Evolutionary conservation across 169 alveolate species (phyloP), one percentile per base, ranked within the genome.

Genomic region (Plasmodium cynomolgi): DNA sequence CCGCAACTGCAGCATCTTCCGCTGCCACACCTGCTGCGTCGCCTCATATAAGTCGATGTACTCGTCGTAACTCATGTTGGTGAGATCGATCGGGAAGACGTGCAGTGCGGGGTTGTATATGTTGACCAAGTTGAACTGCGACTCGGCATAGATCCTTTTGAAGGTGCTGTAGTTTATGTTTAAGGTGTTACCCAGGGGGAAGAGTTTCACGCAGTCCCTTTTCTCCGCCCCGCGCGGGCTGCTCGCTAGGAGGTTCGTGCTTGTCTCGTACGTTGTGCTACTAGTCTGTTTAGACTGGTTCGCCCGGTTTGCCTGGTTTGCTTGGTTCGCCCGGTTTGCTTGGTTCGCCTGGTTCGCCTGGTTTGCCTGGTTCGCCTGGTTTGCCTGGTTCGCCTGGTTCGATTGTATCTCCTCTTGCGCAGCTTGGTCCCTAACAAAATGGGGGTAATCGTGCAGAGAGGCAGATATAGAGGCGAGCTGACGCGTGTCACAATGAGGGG

Each of bases 51-150:
- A 71, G 6, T 95, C 92, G 37, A 95, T 91, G 81, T 96, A 96
- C 20, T 95, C 96, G 23, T 96, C 97, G 83, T 96, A 96, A 23
- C 95, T 95, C 97, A 96, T 92, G 83, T 96, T 96, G n/a, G 97
- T 90, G 41, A 96, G 58, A 81, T 96, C 97, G 9, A 96, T 84
- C 9, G 97, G 97, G 90, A 96, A 96, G 72, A 96, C 93, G 41
- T 95, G 84, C 17, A 96, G 81, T 5, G 97, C 95, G 56, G 97
- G 97, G 62, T 96, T 96, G 85, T 90, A 96, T 20, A 94, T 94
- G 33, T 96, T 95, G 31, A 95, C 93, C 86, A 95, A 41, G 74
- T 88, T 88, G 82, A 62, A 88, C 34, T 56, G 88, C 2, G 94
- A 88, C 13, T 88, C 94, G 44, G 81, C 94, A 80, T 88, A 80